Evolutionary conservation across 805 yeast genomes (phyloP), one percentile per base, ranked within the genome.

Genomic region (Wickerhamiella kurtzmanii): DNA sequence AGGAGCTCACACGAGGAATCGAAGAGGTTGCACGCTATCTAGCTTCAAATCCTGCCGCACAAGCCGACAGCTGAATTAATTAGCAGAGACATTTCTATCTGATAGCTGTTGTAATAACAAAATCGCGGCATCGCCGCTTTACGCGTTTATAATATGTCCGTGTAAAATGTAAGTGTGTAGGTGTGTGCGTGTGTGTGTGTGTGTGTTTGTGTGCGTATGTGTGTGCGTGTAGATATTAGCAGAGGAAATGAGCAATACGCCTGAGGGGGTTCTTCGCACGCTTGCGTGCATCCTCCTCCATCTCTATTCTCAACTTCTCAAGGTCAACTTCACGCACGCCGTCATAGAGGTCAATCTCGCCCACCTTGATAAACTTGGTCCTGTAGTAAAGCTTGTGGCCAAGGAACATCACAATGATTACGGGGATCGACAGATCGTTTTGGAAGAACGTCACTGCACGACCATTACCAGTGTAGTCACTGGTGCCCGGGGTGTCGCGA

Each of bases 301-400:
- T 62, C 57, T 74, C 77, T 54, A 71, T 74, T 46, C 64, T 69
- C 50, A 77, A 64, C 40, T 67, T 58, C 22, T 78, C 82, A 51
- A 72, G 53, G 59, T 78, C 81, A 35, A 72, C 60, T 38, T 72
- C 74, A 56, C 78, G 73, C 64, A 82, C 72, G 46, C 84, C 83
- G 25, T 77, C 69, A 53, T 76, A 80, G 41, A 79, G 67, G 56
- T 79, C 83, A 53, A 78, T 66, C 37, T 75, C 76, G 21, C 60
- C 58, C 25, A 71, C 69, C 22, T 60, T 64, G 48, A 75, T 66
- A 56, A 64, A 68, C 62, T 59, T 66, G 47, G 64, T 61, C 45
- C 67, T 63, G 37, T 64, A 64, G 58, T 15, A 52, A 20, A 49
- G 8, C 48, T 55, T 55, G 53, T 56, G 60, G 15, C 55, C 49